Evolutionary conservation across 148 eudicot species (phyloP), one percentile per base, ranked within the genome.

Genomic region (Drosera capensis): DNA sequence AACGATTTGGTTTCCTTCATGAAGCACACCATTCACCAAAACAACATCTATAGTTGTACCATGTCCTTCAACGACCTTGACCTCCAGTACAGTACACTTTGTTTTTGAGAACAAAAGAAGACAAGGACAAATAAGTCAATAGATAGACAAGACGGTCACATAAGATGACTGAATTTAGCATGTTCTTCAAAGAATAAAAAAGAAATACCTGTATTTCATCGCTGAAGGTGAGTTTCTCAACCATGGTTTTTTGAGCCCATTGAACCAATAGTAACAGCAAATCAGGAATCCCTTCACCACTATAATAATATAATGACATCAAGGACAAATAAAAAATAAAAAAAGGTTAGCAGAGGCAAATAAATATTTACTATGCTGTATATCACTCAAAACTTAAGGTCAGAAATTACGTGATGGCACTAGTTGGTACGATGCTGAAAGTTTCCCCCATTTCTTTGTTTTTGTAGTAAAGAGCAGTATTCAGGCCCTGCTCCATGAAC

Each of bases 371-470:
- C 11, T 11, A 26, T n/a, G 20, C 16, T 14, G 14, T 4, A n/a
- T n/a, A n/a, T n/a, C n/a, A n/a, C n/a, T n/a, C n/a, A n/a, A n/a
- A n/a, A n/a, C n/a, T n/a, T n/a, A n/a, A n/a, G n/a, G n/a, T 14
- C 21, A 36, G 1, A 38, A 20, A 23, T 3, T 63, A 84, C 97
- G 87, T 88, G 63, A 83, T 73, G 40, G 97, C 97, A 52, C 94
- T 88, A 16, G 97, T 88, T 17, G 97, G 97, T 20, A 88, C 79
- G 50, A 88, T 88, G 60, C 74, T 88, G 57, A 36, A 80, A n/a
- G 94, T 88, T 59, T 88, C 87, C 28, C 94, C 94, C 94, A 75
- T 84, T 51, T 88, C 87, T 67, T 75, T 84, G 73, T 88, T 88
- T 62, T 80, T 88, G 48, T 77, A 80, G 56, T 88, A 88, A 43